Conservation (phyloP, 139 green algal species). For the Micromonas commoda region DNA sequence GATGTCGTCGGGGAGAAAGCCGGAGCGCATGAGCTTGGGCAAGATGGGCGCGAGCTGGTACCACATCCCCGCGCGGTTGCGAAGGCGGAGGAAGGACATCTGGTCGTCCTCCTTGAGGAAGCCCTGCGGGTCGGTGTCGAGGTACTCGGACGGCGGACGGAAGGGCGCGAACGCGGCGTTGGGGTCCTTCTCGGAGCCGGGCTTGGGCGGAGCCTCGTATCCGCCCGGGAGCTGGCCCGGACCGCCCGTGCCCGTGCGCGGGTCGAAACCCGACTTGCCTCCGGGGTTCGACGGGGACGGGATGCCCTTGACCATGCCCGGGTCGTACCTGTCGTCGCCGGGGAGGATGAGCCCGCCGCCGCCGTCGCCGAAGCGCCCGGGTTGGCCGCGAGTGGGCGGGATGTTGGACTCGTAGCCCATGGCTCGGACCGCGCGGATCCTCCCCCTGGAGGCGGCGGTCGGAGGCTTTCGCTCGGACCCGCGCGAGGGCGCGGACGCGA, state of each 20-base stretch:
- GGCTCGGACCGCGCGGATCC: no score
- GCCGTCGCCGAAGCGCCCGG: no score
- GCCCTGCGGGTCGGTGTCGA: background rate
- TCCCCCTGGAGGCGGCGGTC: background rate
- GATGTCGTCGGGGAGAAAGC: constrained; percentile 3
- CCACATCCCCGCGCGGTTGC: constrained; percentile 1
- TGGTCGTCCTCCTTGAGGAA: background rate
- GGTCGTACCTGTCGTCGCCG: no score
- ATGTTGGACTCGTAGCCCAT: no score
- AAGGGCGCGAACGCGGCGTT: background rate
- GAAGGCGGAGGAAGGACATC: constrained; percentile 8
- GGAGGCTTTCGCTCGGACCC: no score
- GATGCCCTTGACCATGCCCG: no score
- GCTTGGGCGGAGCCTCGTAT: background rate
- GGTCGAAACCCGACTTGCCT: background rate
- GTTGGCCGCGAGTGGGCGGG: no score
- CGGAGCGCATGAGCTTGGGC: background rate
- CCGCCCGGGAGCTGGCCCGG: background rate
- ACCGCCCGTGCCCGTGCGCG: no score
- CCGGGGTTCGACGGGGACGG: no score
- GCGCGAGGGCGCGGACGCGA: background rate
- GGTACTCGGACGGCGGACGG: background rate
- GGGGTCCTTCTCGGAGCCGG: background rate
- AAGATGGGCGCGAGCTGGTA: background rate
- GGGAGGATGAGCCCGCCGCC: no score